phyloP scores from a whole-genome alignment of 2,329 filamentous ascomycete species.

The Hypomyces rosellus region DNA sequence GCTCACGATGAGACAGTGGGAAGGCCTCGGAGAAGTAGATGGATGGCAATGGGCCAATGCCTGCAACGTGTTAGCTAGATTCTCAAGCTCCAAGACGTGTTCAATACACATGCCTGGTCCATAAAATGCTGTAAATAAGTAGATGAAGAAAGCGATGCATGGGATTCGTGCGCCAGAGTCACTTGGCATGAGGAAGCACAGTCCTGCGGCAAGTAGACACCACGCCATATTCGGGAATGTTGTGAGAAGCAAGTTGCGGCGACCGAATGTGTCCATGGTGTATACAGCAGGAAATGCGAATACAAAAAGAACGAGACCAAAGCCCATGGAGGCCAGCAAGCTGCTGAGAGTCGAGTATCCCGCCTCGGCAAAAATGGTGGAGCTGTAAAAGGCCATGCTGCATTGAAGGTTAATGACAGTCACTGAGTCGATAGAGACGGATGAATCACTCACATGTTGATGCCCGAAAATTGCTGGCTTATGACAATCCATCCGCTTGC shows the following conservation, averaged over 20 bases:
- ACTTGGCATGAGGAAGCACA: slow-evolving; percentile 42
- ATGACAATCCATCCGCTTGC: slow-evolving; percentile 25
- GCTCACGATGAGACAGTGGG: slow-evolving; percentile 46
- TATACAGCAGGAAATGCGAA: slow-evolving; percentile 49
- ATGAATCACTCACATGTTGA: slow-evolving; percentile 15
- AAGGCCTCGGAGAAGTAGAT: slow-evolving; percentile 51
- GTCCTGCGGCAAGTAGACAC: slow-evolving; percentile 25
- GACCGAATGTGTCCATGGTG: slow-evolving; percentile 47
- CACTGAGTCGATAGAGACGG: no score
- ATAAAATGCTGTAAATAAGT: slow-evolving; percentile 41
- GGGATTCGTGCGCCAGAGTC: slow-evolving; percentile 34
- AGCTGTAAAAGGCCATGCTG: slow-evolving; percentile 43
- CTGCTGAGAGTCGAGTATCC: slow-evolving; percentile 32
- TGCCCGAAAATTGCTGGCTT: slow-evolving; percentile 26
- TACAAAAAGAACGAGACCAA: slow-evolving; percentile 46
- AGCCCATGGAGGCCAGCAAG: slow-evolving; percentile 47
- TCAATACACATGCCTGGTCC: slow-evolving; percentile 26
- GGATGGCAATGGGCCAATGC: slow-evolving; percentile 25
- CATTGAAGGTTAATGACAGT: slow-evolving; percentile 22
- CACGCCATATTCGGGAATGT: slow-evolving; percentile 28
- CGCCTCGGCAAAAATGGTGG: slow-evolving; percentile 42
- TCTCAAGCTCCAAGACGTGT: neutral
- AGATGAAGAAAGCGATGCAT: slow-evolving; percentile 44
- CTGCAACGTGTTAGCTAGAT: slow-evolving; percentile 12
- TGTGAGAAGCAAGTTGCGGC: slow-evolving; percentile 35